A percentile compares a stretch with the other conserved stretches of the same genome.
Evolutionary conservation across 2,329 filamentous ascomycete species (phyloP).

Genomic region (Xylaria sp.): DNA sequence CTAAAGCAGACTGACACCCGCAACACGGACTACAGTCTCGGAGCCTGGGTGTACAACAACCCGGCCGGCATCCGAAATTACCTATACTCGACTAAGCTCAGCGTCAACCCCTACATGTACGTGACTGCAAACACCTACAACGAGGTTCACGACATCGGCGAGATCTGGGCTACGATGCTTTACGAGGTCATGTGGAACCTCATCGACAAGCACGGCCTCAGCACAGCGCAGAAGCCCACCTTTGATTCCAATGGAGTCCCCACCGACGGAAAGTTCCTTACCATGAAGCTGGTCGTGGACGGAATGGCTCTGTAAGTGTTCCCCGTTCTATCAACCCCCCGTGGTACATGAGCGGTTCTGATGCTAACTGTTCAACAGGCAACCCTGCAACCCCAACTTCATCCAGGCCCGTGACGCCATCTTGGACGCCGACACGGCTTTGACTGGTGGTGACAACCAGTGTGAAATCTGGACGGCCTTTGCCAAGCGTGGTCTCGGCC

Average conservation of each 20-base stretch:
- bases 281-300: slow-evolving; percentile 61
- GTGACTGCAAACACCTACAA: slow-evolving; percentile 52
- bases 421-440: slow-evolving; percentile 58
- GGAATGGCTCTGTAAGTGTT: slow-evolving; percentile 56
- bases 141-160: slow-evolving; percentile 57
- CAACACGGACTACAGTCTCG: slow-evolving; percentile 57
- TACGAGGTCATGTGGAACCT: slow-evolving; percentile 65
- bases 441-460: slow-evolving; percentile 59
- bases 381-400: slow-evolving; percentile 63
- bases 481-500: slow-evolving; percentile 61
- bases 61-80: slow-evolving; percentile 56
- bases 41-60: slow-evolving; percentile 56
- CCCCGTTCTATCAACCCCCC: neutral
- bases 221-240: slow-evolving; percentile 51
- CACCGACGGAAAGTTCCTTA: slow-evolving; percentile 58
- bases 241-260: slow-evolving; percentile 56
- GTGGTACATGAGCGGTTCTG: neutral
- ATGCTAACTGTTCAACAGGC: slow-evolving; percentile 42
- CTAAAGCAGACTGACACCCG: slow-evolving; percentile 57
- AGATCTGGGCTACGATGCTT: slow-evolving; percentile 61
- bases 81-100: slow-evolving; percentile 58
- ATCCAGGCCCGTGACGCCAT: slow-evolving; percentile 60
- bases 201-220: slow-evolving; percentile 62
- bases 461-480: slow-evolving; percentile 63
- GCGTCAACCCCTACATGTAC: slow-evolving; percentile 59